phyloP scores from a whole-genome alignment of 257 asterid species.

The Lycium ferocissimum region DNA sequence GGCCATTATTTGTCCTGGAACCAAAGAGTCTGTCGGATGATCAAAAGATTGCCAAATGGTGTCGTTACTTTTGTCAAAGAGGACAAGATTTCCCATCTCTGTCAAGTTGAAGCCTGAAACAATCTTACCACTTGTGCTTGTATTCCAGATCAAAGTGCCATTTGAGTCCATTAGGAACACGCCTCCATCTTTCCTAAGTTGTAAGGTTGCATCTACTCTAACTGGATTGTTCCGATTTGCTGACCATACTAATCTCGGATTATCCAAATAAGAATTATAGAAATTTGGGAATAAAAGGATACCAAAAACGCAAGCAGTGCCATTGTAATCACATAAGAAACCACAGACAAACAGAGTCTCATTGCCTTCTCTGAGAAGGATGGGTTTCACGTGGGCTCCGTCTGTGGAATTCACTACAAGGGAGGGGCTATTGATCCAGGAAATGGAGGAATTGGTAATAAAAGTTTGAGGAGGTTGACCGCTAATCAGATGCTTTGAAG shows the following conservation, averaged over 20 bases:
- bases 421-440: neutral
- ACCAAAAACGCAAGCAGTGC: constrained; percentile 20
- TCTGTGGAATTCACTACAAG: neutral
- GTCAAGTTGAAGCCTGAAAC: constrained; percentile 22
- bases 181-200: constrained; percentile 16
- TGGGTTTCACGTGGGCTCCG: neutral
- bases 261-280: neutral
- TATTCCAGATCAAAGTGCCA: constrained; percentile 12
- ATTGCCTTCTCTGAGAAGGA: neutral
- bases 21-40: constrained; percentile 10
- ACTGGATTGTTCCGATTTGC: constrained; percentile 33
- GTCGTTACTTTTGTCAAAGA: neutral
- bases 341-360: neutral
- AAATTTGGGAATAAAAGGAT: neutral
- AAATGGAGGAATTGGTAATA: neutral
- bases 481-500: neutral
- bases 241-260: constrained; percentile 29
- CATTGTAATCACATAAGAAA: neutral
- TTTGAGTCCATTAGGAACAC: neutral
- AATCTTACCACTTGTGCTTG: neutral
- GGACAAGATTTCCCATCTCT: constrained; percentile 11
- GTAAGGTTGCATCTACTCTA: constrained; percentile 7
- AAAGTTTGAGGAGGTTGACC: neutral
- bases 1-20: neutral
- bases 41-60: constrained; percentile 32